These are phyloP conservation scores for Fraxinus dipetala DNA, from an alignment of 305 asterid species.

Conservation along the genomic window DNA sequence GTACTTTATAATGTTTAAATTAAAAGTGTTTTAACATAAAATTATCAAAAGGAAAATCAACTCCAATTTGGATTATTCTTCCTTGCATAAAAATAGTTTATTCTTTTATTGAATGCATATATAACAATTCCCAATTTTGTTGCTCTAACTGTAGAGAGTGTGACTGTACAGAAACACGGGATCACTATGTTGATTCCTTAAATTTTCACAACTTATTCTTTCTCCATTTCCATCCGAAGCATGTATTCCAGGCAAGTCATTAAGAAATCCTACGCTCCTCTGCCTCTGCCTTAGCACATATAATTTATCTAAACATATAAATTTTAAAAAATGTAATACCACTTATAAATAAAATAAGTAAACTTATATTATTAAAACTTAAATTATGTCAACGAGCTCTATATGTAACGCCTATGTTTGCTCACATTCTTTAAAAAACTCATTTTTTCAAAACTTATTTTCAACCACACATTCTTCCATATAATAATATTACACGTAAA, in stretches of 20 bases:
- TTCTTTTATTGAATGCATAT: no score
- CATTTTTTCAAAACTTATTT: no score
- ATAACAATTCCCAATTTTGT: not conserved
- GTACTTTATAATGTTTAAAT: not conserved
- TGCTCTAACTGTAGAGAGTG: not conserved
- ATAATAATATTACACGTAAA: no score
- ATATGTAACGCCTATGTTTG: no score
- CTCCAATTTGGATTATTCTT: not conserved
- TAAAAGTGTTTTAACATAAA: not conserved
- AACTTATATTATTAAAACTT: no score
- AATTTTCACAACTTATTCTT: not conserved
- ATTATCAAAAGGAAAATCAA: not conserved
- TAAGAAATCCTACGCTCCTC: not conserved
- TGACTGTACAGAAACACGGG: not conserved
- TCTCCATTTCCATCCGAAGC: not conserved
- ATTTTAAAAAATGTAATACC: not conserved
- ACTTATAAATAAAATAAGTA: not conserved
- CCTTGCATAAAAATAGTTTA: not conserved
- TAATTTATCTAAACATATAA: not conserved
- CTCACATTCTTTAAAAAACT: no score
- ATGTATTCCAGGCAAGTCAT: not conserved
- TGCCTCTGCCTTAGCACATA: not conserved
- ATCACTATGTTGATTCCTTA: not conserved
- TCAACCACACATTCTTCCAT: not conserved
- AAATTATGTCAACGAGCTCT: not conserved